A percentile compares a stretch with the other conserved stretches of the same genome.
These are phyloP conservation scores for Aspergillus oerlinghausenensis DNA, from an alignment of 2,329 filamentous ascomycete genomes.

Conservation along the genomic window DNA sequence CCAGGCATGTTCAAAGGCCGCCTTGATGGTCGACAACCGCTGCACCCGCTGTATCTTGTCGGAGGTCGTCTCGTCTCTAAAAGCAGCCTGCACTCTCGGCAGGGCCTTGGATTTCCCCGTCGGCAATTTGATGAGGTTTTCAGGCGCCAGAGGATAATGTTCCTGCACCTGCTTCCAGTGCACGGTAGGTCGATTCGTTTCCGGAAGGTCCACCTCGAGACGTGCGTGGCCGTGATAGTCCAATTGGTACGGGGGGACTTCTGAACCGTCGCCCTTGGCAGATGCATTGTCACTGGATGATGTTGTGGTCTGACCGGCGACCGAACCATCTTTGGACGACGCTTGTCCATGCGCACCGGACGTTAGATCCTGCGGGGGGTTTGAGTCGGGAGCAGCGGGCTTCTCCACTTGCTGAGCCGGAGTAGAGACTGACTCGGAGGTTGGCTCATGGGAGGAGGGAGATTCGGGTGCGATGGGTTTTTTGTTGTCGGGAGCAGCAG, in stretches of 20 bases:
- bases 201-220: constrained; percentile 25
- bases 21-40: constrained; percentile 64
- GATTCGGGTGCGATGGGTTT: not conserved
- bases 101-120: constrained; percentile 65
- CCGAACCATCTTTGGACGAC: not conserved
- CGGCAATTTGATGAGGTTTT: constrained; percentile 71
- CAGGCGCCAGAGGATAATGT: constrained; percentile 68
- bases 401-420: constrained; percentile 1
- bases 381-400: not conserved
- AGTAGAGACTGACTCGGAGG: not conserved
- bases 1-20: constrained; percentile 76
- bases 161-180: constrained; percentile 74
- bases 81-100: constrained; percentile 70
- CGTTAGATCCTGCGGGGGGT: not conserved
- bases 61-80: constrained; percentile 58
- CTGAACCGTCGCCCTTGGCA: constrained; percentile 2
- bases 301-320: not conserved
- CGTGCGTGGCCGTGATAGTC: constrained; percentile 30
- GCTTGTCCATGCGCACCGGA: not conserved
- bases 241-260: not conserved
- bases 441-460: not conserved
- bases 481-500: constrained; percentile 3
- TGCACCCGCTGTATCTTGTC: constrained; percentile 59
- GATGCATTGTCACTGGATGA: not conserved
- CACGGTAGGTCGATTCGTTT: constrained; percentile 31